These are phyloP conservation scores for Tolypocladium paradoxum DNA, from an alignment of 2,329 filamentous ascomycete species.

Conservation along the genomic window DNA sequence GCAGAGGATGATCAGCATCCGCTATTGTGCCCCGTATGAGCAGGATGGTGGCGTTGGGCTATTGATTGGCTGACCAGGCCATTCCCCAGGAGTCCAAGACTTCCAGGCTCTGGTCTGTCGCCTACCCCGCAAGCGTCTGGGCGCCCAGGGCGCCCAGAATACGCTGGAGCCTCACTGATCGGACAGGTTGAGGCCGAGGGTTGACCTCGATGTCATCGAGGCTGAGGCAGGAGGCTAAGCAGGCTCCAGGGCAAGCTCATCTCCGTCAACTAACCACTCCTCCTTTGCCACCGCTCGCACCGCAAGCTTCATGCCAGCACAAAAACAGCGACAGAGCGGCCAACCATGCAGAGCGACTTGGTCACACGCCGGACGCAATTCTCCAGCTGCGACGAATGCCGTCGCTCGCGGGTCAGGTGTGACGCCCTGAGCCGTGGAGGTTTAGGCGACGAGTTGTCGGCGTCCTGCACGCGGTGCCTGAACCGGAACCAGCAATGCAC, in stretches of 20 bases:
- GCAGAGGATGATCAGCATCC: too few relatives aligned
- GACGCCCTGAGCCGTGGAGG: slow-evolving; percentile 11
- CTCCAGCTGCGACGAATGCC: slow-evolving; percentile 22
- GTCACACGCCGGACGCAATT: slow-evolving; percentile 22
- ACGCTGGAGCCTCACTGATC: not conserved
- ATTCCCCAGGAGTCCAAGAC: too few relatives aligned
- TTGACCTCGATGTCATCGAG: not conserved
- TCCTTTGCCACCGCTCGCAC: not conserved
- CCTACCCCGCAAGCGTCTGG: not conserved
- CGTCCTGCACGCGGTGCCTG: slow-evolving; percentile 53
- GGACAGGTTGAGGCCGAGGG: not conserved
- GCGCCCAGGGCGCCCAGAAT: too few relatives aligned
- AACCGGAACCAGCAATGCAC: slow-evolving; percentile 16
- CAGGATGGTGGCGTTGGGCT: too few relatives aligned
- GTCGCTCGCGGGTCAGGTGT: slow-evolving; percentile 19
- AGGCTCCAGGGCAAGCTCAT: not conserved
- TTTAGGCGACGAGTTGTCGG: slow-evolving; percentile 52
- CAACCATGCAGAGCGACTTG: slow-evolving; percentile 7
- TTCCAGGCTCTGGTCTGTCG: too few relatives aligned
- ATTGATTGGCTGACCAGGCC: too few relatives aligned
- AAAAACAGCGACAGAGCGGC: too few relatives aligned
- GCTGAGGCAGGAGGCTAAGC: not conserved
- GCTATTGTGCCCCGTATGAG: too few relatives aligned
- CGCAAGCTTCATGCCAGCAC: too few relatives aligned
- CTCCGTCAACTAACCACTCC: not conserved